These are phyloP conservation scores for Suillus decipiens DNA, from an alignment of 768 basidiomycete species.

Conservation along the genomic window DNA sequence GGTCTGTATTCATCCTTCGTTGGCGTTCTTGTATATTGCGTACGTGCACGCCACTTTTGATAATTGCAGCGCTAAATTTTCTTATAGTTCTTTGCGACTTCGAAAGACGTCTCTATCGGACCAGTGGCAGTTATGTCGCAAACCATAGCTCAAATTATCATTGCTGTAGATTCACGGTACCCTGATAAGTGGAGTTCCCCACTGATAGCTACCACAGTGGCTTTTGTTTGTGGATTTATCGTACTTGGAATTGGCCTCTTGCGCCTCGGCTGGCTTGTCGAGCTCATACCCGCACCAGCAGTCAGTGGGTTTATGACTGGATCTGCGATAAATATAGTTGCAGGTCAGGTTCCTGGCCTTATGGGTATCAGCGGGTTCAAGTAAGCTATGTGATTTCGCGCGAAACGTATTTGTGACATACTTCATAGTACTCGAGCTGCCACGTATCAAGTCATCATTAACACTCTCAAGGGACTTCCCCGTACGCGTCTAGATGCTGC, in stretches of 20 bases:
- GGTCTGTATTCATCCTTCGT: conserved; percentile 95
- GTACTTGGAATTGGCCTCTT: conserved; percentile 88
- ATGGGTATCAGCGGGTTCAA: conserved; percentile 87
- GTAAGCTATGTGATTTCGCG: conserved; percentile 42
- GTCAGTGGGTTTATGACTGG: conserved; percentile 96
- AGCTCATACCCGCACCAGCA: conserved; percentile 88
- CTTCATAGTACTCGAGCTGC: conserved; percentile 73
- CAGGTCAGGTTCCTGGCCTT: conserved; percentile 85
- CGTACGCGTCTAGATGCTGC: conserved; percentile 79
- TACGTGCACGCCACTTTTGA: conserved; percentile 37
- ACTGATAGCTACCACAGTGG: conserved; percentile 80
- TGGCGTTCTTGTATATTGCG: conserved; percentile 82
- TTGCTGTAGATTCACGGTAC: conserved; percentile 53
- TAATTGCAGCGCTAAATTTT: not conserved
- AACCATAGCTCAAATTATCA: conserved; percentile 80
- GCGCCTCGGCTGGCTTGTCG: conserved; percentile 91
- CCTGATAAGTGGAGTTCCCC: conserved; percentile 63
- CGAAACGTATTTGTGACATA: conserved; percentile 9
- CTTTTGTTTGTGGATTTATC: conserved; percentile 90
- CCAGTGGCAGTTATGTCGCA: conserved; percentile 99
- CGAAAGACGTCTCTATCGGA: conserved; percentile 99
- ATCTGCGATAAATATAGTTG: conserved; percentile 90
- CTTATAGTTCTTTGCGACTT: conserved; percentile 87
- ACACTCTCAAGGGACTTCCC: conserved; percentile 84
- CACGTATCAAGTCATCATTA: conserved; percentile 88